A percentile compares a stretch with the other conserved stretches of the same genome.
Evolutionary conservation across 2,329 filamentous ascomycete species (phyloP).

Genomic region (Exserohilum turcica): DNA sequence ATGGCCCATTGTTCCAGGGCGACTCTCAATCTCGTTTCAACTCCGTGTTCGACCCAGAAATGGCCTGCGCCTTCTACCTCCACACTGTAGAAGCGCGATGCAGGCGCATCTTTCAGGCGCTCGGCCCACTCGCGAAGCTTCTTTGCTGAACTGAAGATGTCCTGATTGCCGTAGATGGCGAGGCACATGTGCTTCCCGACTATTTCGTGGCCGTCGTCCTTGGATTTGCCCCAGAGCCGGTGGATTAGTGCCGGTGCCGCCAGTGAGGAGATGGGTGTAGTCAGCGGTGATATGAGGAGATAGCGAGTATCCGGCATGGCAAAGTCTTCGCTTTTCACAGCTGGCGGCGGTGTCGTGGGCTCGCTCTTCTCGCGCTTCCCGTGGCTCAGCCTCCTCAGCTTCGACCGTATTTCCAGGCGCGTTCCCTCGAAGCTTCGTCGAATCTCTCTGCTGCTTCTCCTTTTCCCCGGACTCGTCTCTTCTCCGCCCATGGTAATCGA

Average conservation of each 20-base stretch:
- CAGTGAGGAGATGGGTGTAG: conserved; percentile 50
- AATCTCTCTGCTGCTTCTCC: conserved; percentile 51
- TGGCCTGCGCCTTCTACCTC: conserved; percentile 59
- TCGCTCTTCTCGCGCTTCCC: conserved; percentile 17
- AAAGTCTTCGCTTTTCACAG: conserved; percentile 7
- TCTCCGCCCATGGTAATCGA: conserved; percentile 53
- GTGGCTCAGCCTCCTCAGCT: conserved; percentile 39
- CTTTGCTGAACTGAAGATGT: conserved; percentile 71
- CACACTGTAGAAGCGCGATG: conserved; percentile 46
- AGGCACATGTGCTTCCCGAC: conserved; percentile 56
- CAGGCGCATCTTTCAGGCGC: conserved; percentile 52
- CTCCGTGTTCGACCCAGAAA: conserved; percentile 54
- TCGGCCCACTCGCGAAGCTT: conserved; percentile 71
- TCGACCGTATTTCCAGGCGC: conserved; percentile 43
- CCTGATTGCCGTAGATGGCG: conserved; percentile 74
- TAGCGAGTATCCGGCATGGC: conserved; percentile 41
- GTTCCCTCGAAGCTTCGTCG: conserved; percentile 39
- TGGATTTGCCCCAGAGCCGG: conserved; percentile 34
- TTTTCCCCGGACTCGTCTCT: conserved; percentile 49
- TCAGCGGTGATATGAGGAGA: conserved; percentile 55
- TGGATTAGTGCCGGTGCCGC: conserved; percentile 39
- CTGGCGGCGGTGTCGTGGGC: conserved; percentile 14
- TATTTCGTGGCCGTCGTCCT: conserved; percentile 17
- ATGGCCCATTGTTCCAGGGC: conserved; percentile 50
- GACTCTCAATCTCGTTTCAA: conserved; percentile 47